Conservation (phyloP, 768 basidiomycete species). For the Mycena rebaudengoi region DNA sequence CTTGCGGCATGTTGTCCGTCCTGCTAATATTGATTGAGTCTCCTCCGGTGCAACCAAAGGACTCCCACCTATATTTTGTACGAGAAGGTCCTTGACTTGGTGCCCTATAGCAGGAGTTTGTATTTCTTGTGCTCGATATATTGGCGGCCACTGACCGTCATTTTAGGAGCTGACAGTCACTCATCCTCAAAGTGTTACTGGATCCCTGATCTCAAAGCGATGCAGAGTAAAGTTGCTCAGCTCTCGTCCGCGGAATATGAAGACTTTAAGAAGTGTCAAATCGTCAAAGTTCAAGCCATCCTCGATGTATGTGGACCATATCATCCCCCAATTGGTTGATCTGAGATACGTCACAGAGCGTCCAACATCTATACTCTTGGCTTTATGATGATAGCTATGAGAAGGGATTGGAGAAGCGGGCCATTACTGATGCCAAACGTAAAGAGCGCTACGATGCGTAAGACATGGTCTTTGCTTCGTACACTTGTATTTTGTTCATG, state of each 20-base stretch:
- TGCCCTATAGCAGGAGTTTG: neutral
- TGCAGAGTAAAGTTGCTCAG: neutral
- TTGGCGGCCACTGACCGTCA: too few relatives aligned
- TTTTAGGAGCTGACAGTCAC: too few relatives aligned
- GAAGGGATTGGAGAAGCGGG: neutral
- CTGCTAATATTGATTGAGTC: neutral
- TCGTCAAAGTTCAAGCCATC: neutral
- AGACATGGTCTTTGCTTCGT: neutral
- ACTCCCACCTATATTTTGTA: neutral
- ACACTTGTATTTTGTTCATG: neutral
- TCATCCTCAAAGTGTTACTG: neutral
- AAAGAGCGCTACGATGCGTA: neutral
- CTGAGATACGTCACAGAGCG: neutral
- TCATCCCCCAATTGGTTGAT: neutral
- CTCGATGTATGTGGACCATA: neutral
- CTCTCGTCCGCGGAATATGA: neutral
- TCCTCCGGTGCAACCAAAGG: neutral
- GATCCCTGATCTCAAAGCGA: neutral
- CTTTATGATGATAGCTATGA: too few relatives aligned
- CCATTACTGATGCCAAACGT: neutral
- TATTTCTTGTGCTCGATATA: neutral
- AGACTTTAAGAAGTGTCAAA: neutral
- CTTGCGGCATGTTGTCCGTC: neutral
- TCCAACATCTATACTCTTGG: neutral
- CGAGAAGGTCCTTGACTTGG: neutral